Percentiles rank a stretch among this genome's conserved stretches.
phyloP scores from a whole-genome alignment of 2,329 filamentous ascomycete species.

The Delphinella strobiligena region DNA sequence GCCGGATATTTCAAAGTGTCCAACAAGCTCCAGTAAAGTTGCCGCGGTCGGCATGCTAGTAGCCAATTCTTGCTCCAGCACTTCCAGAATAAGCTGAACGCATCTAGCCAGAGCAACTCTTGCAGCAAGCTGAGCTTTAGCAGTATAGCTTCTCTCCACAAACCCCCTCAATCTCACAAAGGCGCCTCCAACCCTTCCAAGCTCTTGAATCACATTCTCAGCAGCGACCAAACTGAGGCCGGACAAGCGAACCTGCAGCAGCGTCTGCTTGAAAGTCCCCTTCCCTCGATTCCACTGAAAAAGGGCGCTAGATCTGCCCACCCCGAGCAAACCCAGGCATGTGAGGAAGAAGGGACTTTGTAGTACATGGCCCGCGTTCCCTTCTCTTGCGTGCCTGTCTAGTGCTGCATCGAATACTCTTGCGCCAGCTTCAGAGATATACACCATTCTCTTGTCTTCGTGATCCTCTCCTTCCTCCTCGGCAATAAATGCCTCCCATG shows the following conservation, averaged over 20 bases:
- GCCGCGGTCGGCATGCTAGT: constrained; percentile 15
- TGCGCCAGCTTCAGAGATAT: constrained; percentile 58
- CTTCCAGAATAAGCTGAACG: constrained; percentile 26
- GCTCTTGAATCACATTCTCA: constrained; percentile 39
- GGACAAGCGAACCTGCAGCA: constrained; percentile 34
- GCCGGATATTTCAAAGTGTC: constrained; percentile 32
- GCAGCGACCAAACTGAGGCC: constrained; percentile 37
- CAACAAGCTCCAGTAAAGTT: constrained; percentile 30
- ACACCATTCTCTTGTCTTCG: constrained; percentile 21
- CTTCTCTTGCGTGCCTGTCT: constrained; percentile 25
- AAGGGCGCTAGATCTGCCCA: constrained; percentile 61
- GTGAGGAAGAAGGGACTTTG: constrained; percentile 25
- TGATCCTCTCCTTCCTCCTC: constrained; percentile 30
- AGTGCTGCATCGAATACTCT: constrained; percentile 52
- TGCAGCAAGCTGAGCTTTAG: constrained; percentile 24
- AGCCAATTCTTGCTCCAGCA: constrained; percentile 28
- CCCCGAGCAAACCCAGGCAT: constrained; percentile 52
- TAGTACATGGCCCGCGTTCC: constrained; percentile 26
- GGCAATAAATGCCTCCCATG: constrained; percentile 57
- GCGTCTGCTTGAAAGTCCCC: constrained; percentile 38
- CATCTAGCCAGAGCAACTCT: constrained; percentile 30
- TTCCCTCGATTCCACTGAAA: constrained; percentile 49
- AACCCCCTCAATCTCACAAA: constrained; percentile 21
- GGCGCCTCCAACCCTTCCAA: constrained; percentile 20
- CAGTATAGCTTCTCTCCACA: constrained; percentile 23